phyloP scores from a whole-genome alignment of 2,329 filamentous ascomycete genomes.

The Onygenales sp. region DNA sequence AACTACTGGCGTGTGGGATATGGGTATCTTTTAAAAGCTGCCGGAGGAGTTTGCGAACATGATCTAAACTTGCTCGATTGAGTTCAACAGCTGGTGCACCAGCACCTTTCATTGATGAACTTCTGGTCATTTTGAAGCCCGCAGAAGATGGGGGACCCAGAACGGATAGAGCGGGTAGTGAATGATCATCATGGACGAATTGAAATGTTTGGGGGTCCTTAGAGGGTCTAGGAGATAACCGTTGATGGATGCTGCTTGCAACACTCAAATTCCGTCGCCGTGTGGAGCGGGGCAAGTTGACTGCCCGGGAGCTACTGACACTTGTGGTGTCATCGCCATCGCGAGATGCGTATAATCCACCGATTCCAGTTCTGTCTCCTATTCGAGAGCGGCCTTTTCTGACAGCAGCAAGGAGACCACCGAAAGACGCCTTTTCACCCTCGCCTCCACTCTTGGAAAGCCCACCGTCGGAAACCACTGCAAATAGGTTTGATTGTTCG shows the following conservation, averaged over 20 bases:
- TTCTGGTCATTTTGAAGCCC: slow-evolving; percentile 55
- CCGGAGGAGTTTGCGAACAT: slow-evolving; percentile 74
- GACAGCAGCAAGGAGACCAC: slow-evolving; percentile 60
- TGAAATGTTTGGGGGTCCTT: slow-evolving; percentile 43
- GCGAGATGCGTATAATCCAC: slow-evolving; percentile 59
- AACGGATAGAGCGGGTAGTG: slow-evolving; percentile 31
- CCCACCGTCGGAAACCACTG: slow-evolving; percentile 57
- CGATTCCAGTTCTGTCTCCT: slow-evolving; percentile 66
- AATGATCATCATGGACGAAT: slow-evolving; percentile 29
- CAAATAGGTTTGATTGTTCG: slow-evolving; percentile 79
- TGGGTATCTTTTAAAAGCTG: slow-evolving; percentile 72
- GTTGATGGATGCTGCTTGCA: slow-evolving; percentile 62
- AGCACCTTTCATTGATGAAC: slow-evolving; percentile 69
- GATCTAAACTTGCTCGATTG: slow-evolving; percentile 76
- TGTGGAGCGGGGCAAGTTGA: slow-evolving; percentile 52
- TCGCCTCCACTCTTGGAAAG: slow-evolving; percentile 57
- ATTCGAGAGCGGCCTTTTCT: slow-evolving; percentile 64
- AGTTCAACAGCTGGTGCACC: slow-evolving; percentile 70
- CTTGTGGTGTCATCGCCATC: slow-evolving; percentile 53
- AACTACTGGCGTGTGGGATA: slow-evolving; percentile 63
- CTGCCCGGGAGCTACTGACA: slow-evolving; percentile 49
- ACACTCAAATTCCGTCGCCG: slow-evolving; percentile 77
- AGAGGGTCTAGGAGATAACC: slow-evolving; percentile 60
- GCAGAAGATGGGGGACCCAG: slow-evolving; percentile 33
- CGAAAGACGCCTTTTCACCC: slow-evolving; percentile 63